Conservation (phyloP, 2,329 filamentous ascomycete species). For the Fusarium citri region DNA sequence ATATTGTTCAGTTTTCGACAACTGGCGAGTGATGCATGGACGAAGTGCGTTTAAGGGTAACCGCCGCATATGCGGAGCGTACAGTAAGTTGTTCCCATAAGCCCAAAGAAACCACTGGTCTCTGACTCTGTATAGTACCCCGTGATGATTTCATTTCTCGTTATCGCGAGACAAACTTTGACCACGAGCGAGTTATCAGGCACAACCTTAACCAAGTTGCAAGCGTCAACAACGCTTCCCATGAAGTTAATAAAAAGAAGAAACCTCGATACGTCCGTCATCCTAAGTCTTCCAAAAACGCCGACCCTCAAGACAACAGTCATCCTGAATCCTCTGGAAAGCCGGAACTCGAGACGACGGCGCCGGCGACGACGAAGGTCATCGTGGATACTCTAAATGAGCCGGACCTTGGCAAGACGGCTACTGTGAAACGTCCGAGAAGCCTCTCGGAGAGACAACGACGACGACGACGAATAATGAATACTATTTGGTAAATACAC, state of each 20-base stretch:
- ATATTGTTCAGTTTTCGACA: slow-evolving; percentile 80
- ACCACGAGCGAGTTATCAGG: slow-evolving; percentile 58
- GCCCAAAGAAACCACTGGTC: slow-evolving; percentile 7
- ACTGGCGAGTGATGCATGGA: slow-evolving; percentile 94
- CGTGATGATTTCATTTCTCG: slow-evolving; percentile 84
- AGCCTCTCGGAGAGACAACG: neutral
- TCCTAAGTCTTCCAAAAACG: neutral
- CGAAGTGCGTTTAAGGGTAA: slow-evolving; percentile 84
- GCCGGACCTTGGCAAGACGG: neutral
- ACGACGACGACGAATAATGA: neutral
- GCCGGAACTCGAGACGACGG: neutral
- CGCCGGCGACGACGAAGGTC: neutral
- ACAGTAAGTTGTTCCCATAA: slow-evolving; percentile 70
- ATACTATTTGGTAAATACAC: neutral
- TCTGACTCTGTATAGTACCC: slow-evolving; percentile 65
- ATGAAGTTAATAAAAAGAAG: neutral
- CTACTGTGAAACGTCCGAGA: neutral
- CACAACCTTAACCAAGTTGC: slow-evolving; percentile 48
- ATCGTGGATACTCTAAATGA: neutral
- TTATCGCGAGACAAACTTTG: slow-evolving; percentile 77
- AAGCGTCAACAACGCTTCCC: neutral
- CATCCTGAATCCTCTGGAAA: neutral
- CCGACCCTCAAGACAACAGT: neutral
- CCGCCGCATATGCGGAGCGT: slow-evolving; percentile 89
- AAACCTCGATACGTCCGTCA: neutral